Conservation (phyloP, 2,329 filamentous ascomycete species). For the Acephala macrosclerotiorum region DNA sequence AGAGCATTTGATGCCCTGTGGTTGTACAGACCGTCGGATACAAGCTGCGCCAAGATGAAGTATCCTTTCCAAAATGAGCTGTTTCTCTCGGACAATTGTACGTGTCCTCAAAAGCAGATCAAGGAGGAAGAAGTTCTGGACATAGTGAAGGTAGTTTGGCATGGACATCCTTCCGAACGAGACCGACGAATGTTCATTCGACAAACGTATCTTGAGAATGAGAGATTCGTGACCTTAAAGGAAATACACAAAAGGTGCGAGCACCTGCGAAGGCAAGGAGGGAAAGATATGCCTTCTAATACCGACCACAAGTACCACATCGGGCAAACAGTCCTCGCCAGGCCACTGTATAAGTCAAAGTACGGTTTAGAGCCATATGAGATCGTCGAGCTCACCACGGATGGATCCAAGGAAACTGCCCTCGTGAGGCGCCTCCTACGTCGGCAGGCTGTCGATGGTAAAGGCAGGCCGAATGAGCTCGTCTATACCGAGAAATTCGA, state of each 20-base stretch:
- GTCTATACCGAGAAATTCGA: conserved; percentile 59
- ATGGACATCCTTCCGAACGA: conserved; percentile 51
- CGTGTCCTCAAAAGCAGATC: conserved; percentile 59
- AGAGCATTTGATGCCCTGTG: conserved; percentile 70
- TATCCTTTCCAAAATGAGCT: conserved; percentile 78
- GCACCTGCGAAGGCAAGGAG: conserved; percentile 40
- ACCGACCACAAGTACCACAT: conserved; percentile 45
- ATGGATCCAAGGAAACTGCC: conserved; percentile 41
- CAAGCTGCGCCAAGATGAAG: conserved; percentile 69
- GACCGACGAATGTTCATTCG: conserved; percentile 69
- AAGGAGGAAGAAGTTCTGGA: conserved; percentile 61
- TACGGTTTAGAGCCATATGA: conserved; percentile 65
- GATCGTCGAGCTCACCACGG: conserved; percentile 52
- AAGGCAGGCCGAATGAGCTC: conserved; percentile 53
- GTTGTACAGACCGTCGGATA: conserved; percentile 77
- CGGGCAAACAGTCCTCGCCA: conserved; percentile 64
- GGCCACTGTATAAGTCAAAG: conserved; percentile 51
- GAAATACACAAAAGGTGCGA: conserved; percentile 61
- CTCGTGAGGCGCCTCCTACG: conserved; percentile 61
- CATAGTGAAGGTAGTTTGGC: conserved; percentile 65
- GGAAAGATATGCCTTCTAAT: conserved; percentile 24
- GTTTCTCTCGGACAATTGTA: conserved; percentile 80
- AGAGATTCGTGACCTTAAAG: conserved; percentile 68
- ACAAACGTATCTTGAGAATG: conserved; percentile 68
- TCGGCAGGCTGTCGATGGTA: conserved; percentile 50